Evolutionary conservation across 1,139 yeast genomes (phyloP).

Genomic region (Pneumocystis oryctolagi): DNA sequence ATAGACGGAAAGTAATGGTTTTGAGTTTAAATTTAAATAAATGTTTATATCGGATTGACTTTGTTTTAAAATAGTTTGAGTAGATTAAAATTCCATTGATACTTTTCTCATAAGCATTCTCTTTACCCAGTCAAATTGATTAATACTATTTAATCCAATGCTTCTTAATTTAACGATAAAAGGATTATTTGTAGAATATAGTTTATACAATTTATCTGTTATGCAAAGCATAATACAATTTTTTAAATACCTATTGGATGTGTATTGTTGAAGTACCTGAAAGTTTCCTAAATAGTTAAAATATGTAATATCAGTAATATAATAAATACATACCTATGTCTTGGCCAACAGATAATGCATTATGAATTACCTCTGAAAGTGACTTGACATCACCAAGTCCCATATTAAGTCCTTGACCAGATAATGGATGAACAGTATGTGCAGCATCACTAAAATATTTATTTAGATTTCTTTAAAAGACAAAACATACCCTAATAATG

Average conservation of each 20-base stretch:
- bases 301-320: not conserved
- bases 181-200: slow-evolving; percentile 57
- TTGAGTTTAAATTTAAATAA: not conserved
- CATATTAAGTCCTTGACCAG: slow-evolving; percentile 97
- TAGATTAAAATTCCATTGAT: not conserved
- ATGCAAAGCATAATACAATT: slow-evolving; percentile 74
- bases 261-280: slow-evolving; percentile 53
- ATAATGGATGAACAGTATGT: slow-evolving; percentile 91
- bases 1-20: not conserved
- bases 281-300: slow-evolving; percentile 35
- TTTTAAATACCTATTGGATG: slow-evolving; percentile 61
- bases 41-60: not conserved
- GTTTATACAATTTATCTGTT: slow-evolving; percentile 81
- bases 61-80: not conserved
- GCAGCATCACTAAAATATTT: slow-evolving; percentile 77
- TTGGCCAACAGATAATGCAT: slow-evolving; percentile 58
- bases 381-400: slow-evolving; percentile 88
- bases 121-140: slow-evolving; percentile 28
- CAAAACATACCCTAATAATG: slow-evolving; percentile 31
- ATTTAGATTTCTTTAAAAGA: not conserved
- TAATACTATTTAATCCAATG: slow-evolving; percentile 55
- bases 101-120: not conserved
- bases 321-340: slow-evolving; percentile 47
- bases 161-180: slow-evolving; percentile 68
- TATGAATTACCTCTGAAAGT: slow-evolving; percentile 53